Base-by-base conservation (phyloP, 208 protist genomes). In the Plasmodiophora brassicae region DNA sequence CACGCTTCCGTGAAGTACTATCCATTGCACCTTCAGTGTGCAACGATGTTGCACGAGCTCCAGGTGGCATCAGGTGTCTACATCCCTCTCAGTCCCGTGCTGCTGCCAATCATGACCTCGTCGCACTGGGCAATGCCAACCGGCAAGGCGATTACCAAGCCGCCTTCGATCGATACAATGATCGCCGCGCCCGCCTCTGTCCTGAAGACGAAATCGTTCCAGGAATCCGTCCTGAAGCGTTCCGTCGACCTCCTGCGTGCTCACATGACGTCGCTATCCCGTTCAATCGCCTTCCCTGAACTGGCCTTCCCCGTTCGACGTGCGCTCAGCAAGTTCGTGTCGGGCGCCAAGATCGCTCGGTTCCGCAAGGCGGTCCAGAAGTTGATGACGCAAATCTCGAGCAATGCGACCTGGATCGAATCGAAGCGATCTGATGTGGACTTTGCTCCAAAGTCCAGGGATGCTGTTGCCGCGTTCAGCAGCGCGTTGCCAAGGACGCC, bases 391-490 rank as follows among this genome's bases (percentile, higher is more conserved):
- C 65, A 78, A 32, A 78, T 78, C 41, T 8, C n/a, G 10, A 78
- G 65, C 65, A 78, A 78, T 78, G 41, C 41, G 65, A 78, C 5
- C 14, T 78, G 32, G 10, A 78, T 78, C 65, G 65, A 78, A 78
- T 78, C 65, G 14, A n/a, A 32, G n/a, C 65, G 65, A 14, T 5
- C 14, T 32, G 65, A 78, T 14, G 20, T 5, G 32, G 65, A 78
- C 32, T 78, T 78, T 32, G 5, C 65, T 8, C 65, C 65, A 32
- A 78, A 78, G 41, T n/a, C 32, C 41, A 8, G 5, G 10, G 65
- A 78, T n/a, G n/a, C 5, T n/a, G n/a, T 78, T 8, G 14, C 14
- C 20, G 65, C 5, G 20, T 78, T 5, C 5, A 32, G 65, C 41
- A 38, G 32, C 20, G 65, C 65, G n/a, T 32, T 78, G 65, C 65